Conservation (phyloP, 805 yeast genomes). For the Brettanomyces bruxellensis region DNA sequence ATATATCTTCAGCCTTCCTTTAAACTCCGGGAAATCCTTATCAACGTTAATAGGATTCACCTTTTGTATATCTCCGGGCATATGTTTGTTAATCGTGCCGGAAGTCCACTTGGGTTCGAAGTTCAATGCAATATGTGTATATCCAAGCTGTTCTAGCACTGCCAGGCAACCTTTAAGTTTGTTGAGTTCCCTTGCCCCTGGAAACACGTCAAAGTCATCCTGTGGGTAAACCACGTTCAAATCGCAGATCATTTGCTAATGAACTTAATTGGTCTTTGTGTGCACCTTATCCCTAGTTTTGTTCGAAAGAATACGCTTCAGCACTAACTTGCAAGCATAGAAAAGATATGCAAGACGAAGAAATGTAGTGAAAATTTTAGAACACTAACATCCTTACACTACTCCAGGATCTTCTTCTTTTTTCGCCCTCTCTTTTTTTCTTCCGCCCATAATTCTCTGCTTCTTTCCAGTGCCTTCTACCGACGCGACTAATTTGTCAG, state of each 20-base stretch:
- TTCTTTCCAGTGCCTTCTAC: no score
- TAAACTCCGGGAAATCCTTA: slow-evolving; percentile 25
- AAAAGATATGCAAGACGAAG: no score
- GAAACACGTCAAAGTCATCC: slow-evolving; percentile 32
- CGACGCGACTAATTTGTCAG: no score
- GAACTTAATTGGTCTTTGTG: no score
- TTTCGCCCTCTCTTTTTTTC: no score
- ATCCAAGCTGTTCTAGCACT: slow-evolving; percentile 54
- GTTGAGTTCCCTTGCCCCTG: slow-evolving; percentile 32
- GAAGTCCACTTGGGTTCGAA: slow-evolving; percentile 23
- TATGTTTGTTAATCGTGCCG: slow-evolving; percentile 38
- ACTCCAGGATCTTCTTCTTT: no score
- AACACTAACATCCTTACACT: no score
- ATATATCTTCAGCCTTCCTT: slow-evolving; percentile 36
- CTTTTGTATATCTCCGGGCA: slow-evolving; percentile 36
- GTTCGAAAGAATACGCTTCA: no score
- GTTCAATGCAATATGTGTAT: slow-evolving; percentile 71
- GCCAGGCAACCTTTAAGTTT: slow-evolving; percentile 40
- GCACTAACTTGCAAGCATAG: no score
- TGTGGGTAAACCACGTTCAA: slow-evolving; percentile 71
- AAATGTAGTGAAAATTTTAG: no score
- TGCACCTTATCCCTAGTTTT: no score
- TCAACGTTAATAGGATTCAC: slow-evolving; percentile 33
- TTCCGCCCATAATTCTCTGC: no score
- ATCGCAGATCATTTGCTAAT: slow-evolving; percentile 42